These are phyloP conservation scores for Mallotus japonicus DNA, from an alignment of 441 rosid species.

Conservation along the genomic window DNA sequence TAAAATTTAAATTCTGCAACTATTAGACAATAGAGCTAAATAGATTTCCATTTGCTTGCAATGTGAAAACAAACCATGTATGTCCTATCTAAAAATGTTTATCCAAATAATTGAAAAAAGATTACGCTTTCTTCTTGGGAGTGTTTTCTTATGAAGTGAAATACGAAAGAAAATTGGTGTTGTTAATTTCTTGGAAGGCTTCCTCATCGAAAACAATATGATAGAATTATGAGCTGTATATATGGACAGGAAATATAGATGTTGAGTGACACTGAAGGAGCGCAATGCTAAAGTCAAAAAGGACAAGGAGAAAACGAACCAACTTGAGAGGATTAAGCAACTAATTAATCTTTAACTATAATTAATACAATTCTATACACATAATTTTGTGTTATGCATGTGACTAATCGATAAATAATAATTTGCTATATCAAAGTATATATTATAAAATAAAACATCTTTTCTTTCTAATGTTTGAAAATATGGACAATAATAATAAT, in stretches of 20 bases:
- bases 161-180: neutral
- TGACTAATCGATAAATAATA: neutral
- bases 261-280: constrained; percentile 16
- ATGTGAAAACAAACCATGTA: too few relatives aligned
- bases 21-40: too few relatives aligned
- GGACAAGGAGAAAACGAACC: constrained; percentile 21
- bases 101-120: too few relatives aligned
- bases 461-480: constrained; percentile 1
- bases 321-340: neutral
- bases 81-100: too few relatives aligned
- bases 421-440: too few relatives aligned
- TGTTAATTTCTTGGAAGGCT: neutral
- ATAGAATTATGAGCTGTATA: constrained; percentile 24
- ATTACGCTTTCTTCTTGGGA: neutral
- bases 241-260: neutral
- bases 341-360: neutral
- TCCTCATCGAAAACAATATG: neutral
- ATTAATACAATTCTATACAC: neutral
- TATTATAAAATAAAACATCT: neutral
- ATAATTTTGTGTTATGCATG: constrained; percentile 1
- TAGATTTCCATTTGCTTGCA: too few relatives aligned
- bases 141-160: neutral
- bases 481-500: constrained; percentile 1
- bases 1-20: too few relatives aligned
- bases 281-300: constrained; percentile 15